These are phyloP conservation scores for Citrus maxima DNA, from an alignment of 345 rosid genomes.

Conservation along the genomic window DNA sequence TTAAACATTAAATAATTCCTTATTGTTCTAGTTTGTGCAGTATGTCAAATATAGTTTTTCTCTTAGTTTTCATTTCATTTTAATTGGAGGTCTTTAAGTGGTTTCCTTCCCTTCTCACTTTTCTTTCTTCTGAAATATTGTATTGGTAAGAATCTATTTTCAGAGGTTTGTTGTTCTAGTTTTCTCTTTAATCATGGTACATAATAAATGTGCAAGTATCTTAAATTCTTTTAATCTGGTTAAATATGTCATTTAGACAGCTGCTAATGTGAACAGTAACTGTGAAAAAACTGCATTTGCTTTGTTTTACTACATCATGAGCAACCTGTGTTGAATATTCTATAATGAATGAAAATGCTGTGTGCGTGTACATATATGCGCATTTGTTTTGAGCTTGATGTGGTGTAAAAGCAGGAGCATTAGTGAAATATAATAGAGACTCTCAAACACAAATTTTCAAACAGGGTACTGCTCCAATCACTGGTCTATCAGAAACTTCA, in stretches of 20 bases:
- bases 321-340: neutral
- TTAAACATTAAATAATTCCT: neutral
- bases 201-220: neutral
- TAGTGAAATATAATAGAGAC: neutral
- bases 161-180: neutral
- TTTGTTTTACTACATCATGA: neutral
- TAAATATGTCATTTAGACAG: neutral
- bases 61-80: neutral
- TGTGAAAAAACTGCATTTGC: neutral
- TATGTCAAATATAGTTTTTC: neutral
- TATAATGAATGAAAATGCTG: neutral
- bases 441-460: constrained; percentile 12
- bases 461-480: constrained; percentile 83
- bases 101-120: too few species aligned
- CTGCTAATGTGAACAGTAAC: neutral
- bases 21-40: neutral
- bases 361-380: neutral
- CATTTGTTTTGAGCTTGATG: neutral
- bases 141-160: neutral
- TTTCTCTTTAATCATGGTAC: neutral
- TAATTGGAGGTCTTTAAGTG: neutral
- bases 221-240: neutral
- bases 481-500: constrained; percentile 84
- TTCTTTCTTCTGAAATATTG: neutral
- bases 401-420: neutral